Percentiles rank a stretch among this genome's conserved stretches.
Evolutionary conservation across 78 protist species (phyloP).

Genomic region (Speleostelium caveatum): DNA sequence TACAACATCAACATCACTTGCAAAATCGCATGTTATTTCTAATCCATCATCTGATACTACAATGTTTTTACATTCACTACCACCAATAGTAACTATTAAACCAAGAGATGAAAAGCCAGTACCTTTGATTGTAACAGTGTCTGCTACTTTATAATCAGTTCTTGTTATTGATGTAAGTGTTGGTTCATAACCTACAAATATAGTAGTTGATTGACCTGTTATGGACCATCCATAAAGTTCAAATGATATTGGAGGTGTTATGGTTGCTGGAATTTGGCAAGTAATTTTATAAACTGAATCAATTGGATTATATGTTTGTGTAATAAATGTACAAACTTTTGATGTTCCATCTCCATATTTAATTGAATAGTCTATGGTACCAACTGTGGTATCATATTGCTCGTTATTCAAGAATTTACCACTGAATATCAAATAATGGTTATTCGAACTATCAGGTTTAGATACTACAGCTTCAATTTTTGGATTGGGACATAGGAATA

Average conservation of each 20-base stretch:
- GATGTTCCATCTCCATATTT: background rate
- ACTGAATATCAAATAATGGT: background rate
- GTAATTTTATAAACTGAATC: background rate
- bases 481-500: background rate
- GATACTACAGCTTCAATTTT: background rate
- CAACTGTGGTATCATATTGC: background rate
- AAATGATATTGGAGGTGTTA: background rate
- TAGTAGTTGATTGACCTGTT: background rate
- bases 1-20: background rate
- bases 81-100: background rate
- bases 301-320: background rate
- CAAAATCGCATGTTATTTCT: background rate
- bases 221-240: background rate
- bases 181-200: background rate
- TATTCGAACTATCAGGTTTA: background rate
- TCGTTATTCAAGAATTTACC: background rate
- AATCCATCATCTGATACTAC: background rate
- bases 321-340: background rate
- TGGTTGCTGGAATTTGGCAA: background rate
- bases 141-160: background rate
- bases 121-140: background rate
- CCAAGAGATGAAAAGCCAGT: background rate
- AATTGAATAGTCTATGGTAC: background rate
- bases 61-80: background rate
- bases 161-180: background rate